Base-by-base conservation (phyloP, 1,284 basidiomycete genomes). In the Boletus austroedulis region DNA sequence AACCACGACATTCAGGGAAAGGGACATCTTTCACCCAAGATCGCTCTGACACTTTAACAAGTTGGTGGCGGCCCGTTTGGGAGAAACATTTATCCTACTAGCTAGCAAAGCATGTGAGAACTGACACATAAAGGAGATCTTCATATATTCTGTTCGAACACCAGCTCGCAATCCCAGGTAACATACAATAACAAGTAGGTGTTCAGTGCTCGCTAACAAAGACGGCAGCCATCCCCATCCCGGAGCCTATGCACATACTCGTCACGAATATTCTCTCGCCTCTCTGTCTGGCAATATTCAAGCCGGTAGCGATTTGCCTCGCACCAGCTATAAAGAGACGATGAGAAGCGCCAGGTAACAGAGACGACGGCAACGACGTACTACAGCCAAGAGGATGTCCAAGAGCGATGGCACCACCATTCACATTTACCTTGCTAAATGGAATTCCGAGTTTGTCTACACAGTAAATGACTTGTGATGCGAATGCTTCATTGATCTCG, bases 401-500 rank as follows among this genome's bases (percentile, higher is more conserved):
- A 36, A 96, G 79, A 36, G 94, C 93, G 62, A 95, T 95, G 15
- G 92, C 94, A 59, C 95, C 94, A 44, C 95, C 94, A 64, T 90
- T 85, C 32, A 89, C 74, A 77, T 97, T 95, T 50, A 95, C 91
- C 74, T 90, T 94, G 66, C 87, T 85, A 62, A 81, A 83, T 14
- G 87, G 84, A 59, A 98, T 82, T 32, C 86, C 84, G 57, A 97
- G 76, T 67, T 87, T 84, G 65, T 93, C 77, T 24, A 95, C 77
- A 46, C 81, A 86, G 78, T 90, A 95, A 57, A 95, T 78, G 5
- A 91, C 91, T 77, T 95, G 93, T 38, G 85, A 88, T 12, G 94
- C 92, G 68, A 96, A 96, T 32, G 94, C 94, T 77, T 97, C 95
- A 78, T 98, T 98, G 75, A 92, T 90, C 76, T 98, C 95, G 76